Conservation (phyloP, 2,329 filamentous ascomycete genomes). For the Venturia asperata region DNA sequence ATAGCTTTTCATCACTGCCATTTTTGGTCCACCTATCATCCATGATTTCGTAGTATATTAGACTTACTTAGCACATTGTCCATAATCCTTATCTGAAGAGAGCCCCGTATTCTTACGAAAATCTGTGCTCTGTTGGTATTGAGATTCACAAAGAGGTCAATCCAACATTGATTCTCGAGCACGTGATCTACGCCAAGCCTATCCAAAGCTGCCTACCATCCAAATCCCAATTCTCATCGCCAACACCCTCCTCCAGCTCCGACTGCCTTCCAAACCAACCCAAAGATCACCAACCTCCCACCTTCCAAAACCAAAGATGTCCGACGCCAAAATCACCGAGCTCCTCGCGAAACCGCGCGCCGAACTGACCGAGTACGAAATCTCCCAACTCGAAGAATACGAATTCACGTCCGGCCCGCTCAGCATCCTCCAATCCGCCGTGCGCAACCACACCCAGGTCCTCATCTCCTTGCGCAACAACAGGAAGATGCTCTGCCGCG, state of each 20-base stretch:
- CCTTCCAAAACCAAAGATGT: slow-evolving; percentile 23
- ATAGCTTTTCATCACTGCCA: too few species aligned
- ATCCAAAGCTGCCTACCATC: neutral
- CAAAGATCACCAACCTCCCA: neutral
- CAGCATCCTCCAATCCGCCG: slow-evolving; percentile 93
- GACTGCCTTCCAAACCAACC: neutral
- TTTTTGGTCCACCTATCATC: too few species aligned
- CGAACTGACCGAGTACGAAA: slow-evolving; percentile 92
- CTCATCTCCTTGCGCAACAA: slow-evolving; percentile 98
- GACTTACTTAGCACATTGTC: too few species aligned
- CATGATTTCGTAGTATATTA: too few species aligned
- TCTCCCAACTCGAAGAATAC: slow-evolving; percentile 72
- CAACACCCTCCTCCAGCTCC: neutral
- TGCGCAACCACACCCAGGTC: slow-evolving; percentile 89
- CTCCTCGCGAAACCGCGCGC: slow-evolving; percentile 80
- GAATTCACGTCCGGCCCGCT: slow-evolving; percentile 75
- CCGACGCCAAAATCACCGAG: slow-evolving; percentile 49
- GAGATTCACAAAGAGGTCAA: too few species aligned
- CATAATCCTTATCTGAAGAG: too few species aligned
- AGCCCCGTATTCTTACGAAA: too few species aligned
- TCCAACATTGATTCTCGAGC: neutral
- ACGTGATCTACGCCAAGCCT: neutral
- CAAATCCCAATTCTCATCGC: neutral
- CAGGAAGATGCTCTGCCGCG: slow-evolving; percentile 90
- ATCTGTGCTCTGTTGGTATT: too few species aligned